Evolutionary conservation across 495 filamentous ascomycete species (phyloP), one percentile per base, ranked within the genome.

Genomic region (Glutinoglossum americanum): DNA sequence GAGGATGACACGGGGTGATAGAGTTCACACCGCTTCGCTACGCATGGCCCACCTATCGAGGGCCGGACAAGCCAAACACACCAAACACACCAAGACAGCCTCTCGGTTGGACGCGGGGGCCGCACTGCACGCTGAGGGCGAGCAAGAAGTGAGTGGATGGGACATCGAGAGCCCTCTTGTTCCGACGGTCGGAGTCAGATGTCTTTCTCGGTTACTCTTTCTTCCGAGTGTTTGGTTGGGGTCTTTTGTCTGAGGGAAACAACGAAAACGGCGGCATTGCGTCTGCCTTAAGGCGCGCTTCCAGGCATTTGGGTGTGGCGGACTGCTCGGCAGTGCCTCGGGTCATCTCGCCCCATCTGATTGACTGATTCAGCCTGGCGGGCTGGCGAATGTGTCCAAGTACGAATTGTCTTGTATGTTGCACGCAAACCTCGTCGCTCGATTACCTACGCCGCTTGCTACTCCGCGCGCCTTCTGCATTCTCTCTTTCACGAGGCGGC

Each of bases 21-120:
- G 49, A 53, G 49, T 53, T 53, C 49, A 53, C 49, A 53, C 49
- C 49, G 49, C 49, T 53, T 32, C 49, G 28, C 28, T 53, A 3
- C 49, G 26, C 49, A 51, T 51, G 25, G 47, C 47, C 47, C 47
- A 4, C 44, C 47, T 19, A 51, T 51, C 6, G n/a, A 23, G 47
- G n/a, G 6, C 26, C n/a, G n/a, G 3, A 33, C 9, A 9, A 9
- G 9, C 9, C 49, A 53, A 53, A 45, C 41, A 45, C 49, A 53
- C 49, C 28, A 45, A 23, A 45, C 41, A 45, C 9, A 41, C 37
- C 6, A 6, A n/a, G n/a, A n/a, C n/a, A n/a, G n/a, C n/a, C 13
- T 3, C 49, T 53, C 49, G 49, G 49, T 30, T 53, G 23, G 49
- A 17, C 13, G 49, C 49, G 49, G 49, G 25, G 15, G 41, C 41